Conservation (phyloP, 192 early-diverging fungal genomes). For the Backusella circina region DNA sequence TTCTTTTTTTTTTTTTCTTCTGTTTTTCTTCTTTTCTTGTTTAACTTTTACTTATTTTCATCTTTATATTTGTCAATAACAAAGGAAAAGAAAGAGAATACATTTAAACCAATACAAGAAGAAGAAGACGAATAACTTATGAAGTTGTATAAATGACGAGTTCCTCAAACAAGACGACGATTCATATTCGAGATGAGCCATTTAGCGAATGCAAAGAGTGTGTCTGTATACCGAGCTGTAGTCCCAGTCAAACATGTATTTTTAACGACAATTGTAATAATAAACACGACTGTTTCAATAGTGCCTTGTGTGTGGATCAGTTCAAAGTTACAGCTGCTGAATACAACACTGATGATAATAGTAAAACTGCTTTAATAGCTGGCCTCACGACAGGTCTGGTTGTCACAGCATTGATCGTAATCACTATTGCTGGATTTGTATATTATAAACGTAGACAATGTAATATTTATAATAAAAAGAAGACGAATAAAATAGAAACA, state of each 20-base stretch:
- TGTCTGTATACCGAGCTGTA: neutral
- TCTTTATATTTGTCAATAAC: neutral
- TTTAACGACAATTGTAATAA: neutral
- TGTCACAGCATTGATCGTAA: neutral
- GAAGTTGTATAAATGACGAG: constrained; percentile 1
- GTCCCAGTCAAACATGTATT: neutral
- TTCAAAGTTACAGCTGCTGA: neutral
- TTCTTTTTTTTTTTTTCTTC: neutral
- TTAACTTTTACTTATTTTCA: neutral
- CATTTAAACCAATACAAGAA: neutral
- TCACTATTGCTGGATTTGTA: constrained; percentile 11
- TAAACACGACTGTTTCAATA: neutral
- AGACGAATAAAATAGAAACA: neutral
- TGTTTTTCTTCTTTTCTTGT: neutral
- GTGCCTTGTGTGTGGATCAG: neutral
- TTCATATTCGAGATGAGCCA: neutral
- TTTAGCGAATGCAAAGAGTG: neutral
- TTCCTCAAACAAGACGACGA: neutral
- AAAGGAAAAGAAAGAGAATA: neutral
- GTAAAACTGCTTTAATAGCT: constrained; percentile 11
- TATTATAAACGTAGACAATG: neutral
- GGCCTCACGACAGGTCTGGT: constrained; percentile 17
- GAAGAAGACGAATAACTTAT: neutral
- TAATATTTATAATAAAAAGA: neutral
- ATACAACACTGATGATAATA: neutral